Evolutionary conservation across 2,329 filamentous ascomycete genomes (phyloP).

Genomic region (Fusarium austroafricanum): DNA sequence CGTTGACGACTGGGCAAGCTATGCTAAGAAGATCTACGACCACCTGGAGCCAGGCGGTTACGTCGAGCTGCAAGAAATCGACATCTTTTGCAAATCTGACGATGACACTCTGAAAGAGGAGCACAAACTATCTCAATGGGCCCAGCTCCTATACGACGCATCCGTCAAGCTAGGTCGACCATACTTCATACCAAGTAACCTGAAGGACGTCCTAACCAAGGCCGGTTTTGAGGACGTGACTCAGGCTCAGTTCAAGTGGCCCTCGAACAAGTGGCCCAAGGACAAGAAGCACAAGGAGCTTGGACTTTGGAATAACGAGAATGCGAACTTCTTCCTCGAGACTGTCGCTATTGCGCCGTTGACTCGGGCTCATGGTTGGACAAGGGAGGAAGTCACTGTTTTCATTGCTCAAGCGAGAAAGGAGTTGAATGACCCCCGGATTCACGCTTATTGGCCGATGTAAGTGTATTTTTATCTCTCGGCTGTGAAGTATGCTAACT

Average conservation of each 20-base stretch:
- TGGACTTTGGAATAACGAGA: conserved; percentile 23
- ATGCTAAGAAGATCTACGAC: conserved; percentile 1
- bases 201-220: conserved; percentile 1
- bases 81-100: not conserved
- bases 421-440: conserved; percentile 10
- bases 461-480: not conserved
- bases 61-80: conserved; percentile 15
- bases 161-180: conserved; percentile 14
- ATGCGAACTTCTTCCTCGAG: conserved; percentile 3
- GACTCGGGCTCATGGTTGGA: conserved; percentile 19
- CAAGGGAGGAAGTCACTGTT: conserved; percentile 17
- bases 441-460: conserved; percentile 36
- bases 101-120: not conserved
- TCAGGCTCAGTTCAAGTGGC: conserved; percentile 18
- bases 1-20: conserved; percentile 7
- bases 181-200: not conserved
- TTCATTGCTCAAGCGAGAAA: conserved; percentile 20
- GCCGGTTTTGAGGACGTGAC: conserved; percentile 14
- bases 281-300: conserved; percentile 28
- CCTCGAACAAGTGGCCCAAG: conserved; percentile 24
- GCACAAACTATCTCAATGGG: conserved; percentile 6
- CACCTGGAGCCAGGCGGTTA: conserved; percentile 22
- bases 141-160: conserved; percentile 8
- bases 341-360: conserved; percentile 15
- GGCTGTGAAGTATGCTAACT: not conserved